A percentile compares a stretch with the other conserved stretches of the same genome.
Evolutionary conservation across 2,329 filamentous ascomycete species (phyloP).

Genomic region (Diaporthe batatas): DNA sequence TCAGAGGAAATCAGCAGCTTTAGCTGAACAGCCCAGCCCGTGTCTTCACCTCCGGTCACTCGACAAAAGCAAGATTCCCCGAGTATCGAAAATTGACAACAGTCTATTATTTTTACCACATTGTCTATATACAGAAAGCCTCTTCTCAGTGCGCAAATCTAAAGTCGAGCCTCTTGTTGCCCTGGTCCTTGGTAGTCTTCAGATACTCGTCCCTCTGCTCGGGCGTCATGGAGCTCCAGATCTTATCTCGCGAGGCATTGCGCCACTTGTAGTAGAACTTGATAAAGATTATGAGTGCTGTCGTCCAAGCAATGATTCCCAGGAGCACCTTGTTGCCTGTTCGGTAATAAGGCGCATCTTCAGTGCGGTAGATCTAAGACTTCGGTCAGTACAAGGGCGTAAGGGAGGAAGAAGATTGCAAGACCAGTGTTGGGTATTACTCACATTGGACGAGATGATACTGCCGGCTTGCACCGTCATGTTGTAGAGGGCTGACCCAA

Average conservation of each 20-base stretch:
- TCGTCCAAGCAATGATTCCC: slow-evolving; percentile 54
- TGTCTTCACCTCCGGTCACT: background rate
- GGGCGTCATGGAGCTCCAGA: slow-evolving; percentile 49
- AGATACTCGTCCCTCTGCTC: slow-evolving; percentile 56
- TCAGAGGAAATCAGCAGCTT: background rate
- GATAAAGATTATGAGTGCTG: slow-evolving; percentile 49
- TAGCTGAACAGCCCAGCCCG: background rate
- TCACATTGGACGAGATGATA: slow-evolving; percentile 58
- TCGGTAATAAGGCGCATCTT: slow-evolving; percentile 63
- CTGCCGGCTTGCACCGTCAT: slow-evolving; percentile 62
- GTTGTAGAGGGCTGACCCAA: slow-evolving; percentile 73
- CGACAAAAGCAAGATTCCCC: background rate
- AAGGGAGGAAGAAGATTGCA: background rate
- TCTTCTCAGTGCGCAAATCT: slow-evolving; percentile 48
- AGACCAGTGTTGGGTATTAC: slow-evolving; percentile 9
- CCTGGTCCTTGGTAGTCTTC: slow-evolving; percentile 56
- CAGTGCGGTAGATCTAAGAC: slow-evolving; percentile 49
- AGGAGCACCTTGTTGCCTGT: slow-evolving; percentile 57
- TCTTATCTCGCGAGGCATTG: slow-evolving; percentile 47
- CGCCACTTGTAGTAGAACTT: slow-evolving; percentile 51
- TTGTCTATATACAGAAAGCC: background rate
- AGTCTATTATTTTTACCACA: background rate
- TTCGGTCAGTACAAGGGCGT: background rate
- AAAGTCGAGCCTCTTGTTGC: slow-evolving; percentile 55
- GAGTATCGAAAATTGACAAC: background rate